phyloP scores from a whole-genome alignment of 2,329 filamentous ascomycete genomes.

The Davidsoniella eucalypti region DNA sequence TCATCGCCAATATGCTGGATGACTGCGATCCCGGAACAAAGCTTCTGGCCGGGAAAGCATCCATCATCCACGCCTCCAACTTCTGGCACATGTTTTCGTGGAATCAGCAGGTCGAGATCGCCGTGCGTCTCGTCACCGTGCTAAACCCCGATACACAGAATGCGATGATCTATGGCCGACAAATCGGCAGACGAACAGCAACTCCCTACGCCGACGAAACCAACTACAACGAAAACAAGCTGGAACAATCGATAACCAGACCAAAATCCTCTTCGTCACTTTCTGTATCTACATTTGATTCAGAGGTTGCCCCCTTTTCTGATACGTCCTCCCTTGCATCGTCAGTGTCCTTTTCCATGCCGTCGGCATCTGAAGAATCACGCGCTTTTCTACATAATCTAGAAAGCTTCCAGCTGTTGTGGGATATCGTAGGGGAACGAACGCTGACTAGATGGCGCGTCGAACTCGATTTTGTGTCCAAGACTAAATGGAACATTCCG shows the following conservation, averaged over 20 bases:
- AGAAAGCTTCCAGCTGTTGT: constrained; percentile 33
- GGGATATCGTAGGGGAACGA: constrained; percentile 33
- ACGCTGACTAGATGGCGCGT: constrained; percentile 35
- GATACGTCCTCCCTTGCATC: constrained; percentile 10
- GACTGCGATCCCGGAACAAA: constrained; percentile 22
- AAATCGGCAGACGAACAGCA: constrained; percentile 25
- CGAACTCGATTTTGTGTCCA: constrained; percentile 22
- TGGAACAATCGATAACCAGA: neutral
- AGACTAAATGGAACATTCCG: constrained; percentile 12
- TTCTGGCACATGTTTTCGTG: constrained; percentile 36
- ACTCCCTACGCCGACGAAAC: neutral
- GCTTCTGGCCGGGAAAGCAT: constrained; percentile 25
- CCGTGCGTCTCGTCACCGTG: constrained; percentile 28
- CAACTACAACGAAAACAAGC: neutral
- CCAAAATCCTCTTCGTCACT: neutral
- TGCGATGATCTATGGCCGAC: constrained; percentile 33
- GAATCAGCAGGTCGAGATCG: constrained; percentile 29
- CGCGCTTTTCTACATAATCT: constrained; percentile 29
- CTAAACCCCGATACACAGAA: constrained; percentile 27
- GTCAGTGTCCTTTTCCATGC: constrained; percentile 8
- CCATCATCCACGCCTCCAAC: constrained; percentile 31
- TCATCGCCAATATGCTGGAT: constrained; percentile 34
- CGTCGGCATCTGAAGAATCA: constrained; percentile 7
- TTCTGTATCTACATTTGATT: constrained; percentile 7
- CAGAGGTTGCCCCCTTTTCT: constrained; percentile 11